Base-by-base conservation (phyloP, 2,329 filamentous ascomycete genomes). In the Hypocrella siamensis region DNA sequence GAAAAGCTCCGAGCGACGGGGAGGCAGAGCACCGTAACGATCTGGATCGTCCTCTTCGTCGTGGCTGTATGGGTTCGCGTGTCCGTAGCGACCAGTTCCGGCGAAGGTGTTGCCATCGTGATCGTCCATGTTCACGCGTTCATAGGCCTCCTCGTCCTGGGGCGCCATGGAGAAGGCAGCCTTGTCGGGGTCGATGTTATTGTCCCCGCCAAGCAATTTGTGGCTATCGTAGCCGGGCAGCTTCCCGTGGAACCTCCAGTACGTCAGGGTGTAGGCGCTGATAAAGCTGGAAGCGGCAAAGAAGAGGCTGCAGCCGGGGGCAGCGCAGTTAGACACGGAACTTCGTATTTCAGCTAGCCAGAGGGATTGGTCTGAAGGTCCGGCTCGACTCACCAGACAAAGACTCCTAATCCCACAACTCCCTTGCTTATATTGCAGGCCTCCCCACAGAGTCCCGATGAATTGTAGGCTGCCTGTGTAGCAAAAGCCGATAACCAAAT, bases 401-500 rank as follows among this genome's bases (percentile, higher is more conserved):
- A 66, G 29, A 79, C 69, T 15, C 67, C 72, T 16, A 78, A 45
- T 17, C 59, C 75, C 17, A 79, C 73, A 38, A 76, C 61, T 34
- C 60, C 70, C 47, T 75, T 76, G 58, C 72, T 76, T 30, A 70
- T 49, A n/a, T 54, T 50, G 48, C 75, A 79, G 24, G 55, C 68
- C 19, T 56, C 51, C 3, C 67, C 67, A 43, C 73, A 78, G 18
- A 60, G 53, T 36, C 60, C 60, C 16, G 60, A 57, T 3, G 61
- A 59, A 53, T 79, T 78, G 54, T 70, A 79, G 7, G 68, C 61
- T 3, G 75, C 74, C 46, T 79, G 70, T 14, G 70, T 65, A 19
- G 75, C 67, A 46, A 79, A 79, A 14, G 67, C 75, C 3, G 74
- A 75, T 27, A 80, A 58, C 74, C 75, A 79, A 38, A 79, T 53